A percentile compares a stretch with the other conserved stretches of the same genome.
Evolutionary conservation across 176 grass and related monocot genomes (phyloP).

Genomic region (Cocos nucifera): DNA sequence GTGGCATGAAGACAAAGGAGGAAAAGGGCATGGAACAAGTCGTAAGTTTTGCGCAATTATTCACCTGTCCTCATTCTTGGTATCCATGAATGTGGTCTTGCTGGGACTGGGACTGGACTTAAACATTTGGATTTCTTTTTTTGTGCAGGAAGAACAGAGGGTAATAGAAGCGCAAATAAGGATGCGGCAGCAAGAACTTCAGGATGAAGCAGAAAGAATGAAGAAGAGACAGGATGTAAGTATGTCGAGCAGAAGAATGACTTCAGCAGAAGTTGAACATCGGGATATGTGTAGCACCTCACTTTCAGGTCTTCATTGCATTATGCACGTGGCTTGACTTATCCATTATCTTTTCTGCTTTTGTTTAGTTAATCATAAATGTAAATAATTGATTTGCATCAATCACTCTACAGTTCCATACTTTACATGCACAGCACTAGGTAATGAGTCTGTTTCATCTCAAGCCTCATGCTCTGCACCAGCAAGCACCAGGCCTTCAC

Average conservation of each 20-base stretch:
- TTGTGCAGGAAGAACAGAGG: constrained; percentile 78
- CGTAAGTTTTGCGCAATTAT: constrained; percentile 40
- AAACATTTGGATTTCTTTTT: constrained; percentile 10
- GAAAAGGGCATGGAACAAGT: constrained; percentile 95
- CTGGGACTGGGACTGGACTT: too few species aligned
- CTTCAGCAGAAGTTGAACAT: constrained; percentile 74
- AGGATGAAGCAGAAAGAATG: constrained; percentile 91
- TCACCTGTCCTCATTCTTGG: not conserved
- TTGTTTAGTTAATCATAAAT: not conserved
- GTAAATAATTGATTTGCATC: not conserved
- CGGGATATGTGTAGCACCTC: constrained; percentile 76
- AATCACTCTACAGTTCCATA: constrained; percentile 45
- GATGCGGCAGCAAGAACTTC: constrained; percentile 87
- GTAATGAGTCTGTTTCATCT: constrained; percentile 57
- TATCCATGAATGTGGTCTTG: too few species aligned
- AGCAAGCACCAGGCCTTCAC: constrained; percentile 43
- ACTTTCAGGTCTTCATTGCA: constrained; percentile 42
- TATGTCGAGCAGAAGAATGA: constrained; percentile 53
- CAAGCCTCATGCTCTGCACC: constrained; percentile 80
- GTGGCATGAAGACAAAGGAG: constrained; percentile 93
- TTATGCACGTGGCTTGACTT: constrained; percentile 12
- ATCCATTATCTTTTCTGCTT: not conserved
- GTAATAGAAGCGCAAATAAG: constrained; percentile 98
- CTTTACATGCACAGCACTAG: constrained; percentile 51
- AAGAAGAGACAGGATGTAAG: constrained; percentile 72